A percentile compares a stretch with the other conserved stretches of the same genome.
These are phyloP conservation scores for Fusarium robinianum DNA, from an alignment of 2,329 filamentous ascomycete genomes.

Conservation along the genomic window DNA sequence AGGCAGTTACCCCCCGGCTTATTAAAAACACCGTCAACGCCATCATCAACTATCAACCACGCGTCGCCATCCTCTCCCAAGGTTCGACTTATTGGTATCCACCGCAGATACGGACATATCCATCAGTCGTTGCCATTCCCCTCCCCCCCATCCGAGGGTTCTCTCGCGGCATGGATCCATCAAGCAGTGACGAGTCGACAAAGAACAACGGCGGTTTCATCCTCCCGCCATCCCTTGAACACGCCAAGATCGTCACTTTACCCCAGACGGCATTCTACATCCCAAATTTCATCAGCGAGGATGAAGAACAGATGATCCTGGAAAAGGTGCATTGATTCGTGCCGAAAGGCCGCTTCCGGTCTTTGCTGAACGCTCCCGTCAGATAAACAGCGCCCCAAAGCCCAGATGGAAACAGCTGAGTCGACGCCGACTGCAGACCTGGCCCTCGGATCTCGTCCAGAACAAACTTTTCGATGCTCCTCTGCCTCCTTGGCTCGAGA, in stretches of 20 bases:
- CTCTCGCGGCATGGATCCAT: slow-evolving; percentile 19
- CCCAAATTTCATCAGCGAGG: slow-evolving; percentile 75
- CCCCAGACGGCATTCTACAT: slow-evolving; percentile 80
- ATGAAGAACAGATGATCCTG: slow-evolving; percentile 74
- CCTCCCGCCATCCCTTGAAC: slow-evolving; percentile 56
- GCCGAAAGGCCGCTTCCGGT: neutral
- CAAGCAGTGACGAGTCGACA: neutral
- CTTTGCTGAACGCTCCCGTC: slow-evolving; percentile 24
- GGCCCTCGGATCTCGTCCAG: slow-evolving; percentile 81
- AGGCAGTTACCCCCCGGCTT: too few relatives aligned
- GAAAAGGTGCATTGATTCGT: slow-evolving; percentile 60
- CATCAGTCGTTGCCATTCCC: too few relatives aligned
- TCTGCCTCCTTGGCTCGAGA: slow-evolving; percentile 74
- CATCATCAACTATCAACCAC: too few relatives aligned
- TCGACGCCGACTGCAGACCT: slow-evolving; percentile 88
- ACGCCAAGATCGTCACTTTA: slow-evolving; percentile 57
- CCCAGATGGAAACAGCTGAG: slow-evolving; percentile 85
- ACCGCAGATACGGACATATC: too few relatives aligned
- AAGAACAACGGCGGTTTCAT: slow-evolving; percentile 21
- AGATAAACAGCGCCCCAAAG: slow-evolving; percentile 67
- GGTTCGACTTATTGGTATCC: too few relatives aligned
- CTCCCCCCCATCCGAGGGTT: too few relatives aligned
- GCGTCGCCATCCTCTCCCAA: too few relatives aligned
- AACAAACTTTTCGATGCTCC: slow-evolving; percentile 75
- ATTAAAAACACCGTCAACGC: too few relatives aligned